Percentiles rank a stretch among this genome's conserved stretches.
Evolutionary conservation across 495 filamentous ascomycete species (phyloP).

Genomic region (Tuber aestivum): DNA sequence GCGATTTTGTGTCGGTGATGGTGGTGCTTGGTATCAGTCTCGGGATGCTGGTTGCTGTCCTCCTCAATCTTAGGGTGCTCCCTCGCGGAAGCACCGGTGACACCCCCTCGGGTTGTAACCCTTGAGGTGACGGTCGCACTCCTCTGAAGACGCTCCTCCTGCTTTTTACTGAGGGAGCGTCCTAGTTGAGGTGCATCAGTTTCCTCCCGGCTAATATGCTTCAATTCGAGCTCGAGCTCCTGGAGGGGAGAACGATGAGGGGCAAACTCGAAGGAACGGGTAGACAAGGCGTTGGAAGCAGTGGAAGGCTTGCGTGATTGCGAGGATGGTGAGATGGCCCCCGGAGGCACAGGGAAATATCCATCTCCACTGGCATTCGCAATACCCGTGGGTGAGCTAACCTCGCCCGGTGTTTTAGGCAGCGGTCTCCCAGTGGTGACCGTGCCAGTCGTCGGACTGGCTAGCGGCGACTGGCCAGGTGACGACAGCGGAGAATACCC

Average conservation of each 20-base stretch:
- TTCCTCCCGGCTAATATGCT: constrained; percentile 90
- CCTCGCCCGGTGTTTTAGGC: not conserved
- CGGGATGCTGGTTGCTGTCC: not conserved
- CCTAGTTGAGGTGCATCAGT: constrained; percentile 50
- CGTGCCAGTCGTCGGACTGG: not conserved
- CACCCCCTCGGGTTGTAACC: constrained; percentile 10
- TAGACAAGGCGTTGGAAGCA: constrained; percentile 11
- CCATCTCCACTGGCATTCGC: constrained; percentile 8
- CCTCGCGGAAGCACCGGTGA: constrained; percentile 13
- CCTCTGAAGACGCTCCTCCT: constrained; percentile 36
- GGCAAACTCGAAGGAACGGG: constrained; percentile 31
- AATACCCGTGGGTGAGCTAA: not conserved
- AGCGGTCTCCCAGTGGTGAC: not conserved
- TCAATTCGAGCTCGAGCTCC: constrained; percentile 78
- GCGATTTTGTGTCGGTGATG: constrained; percentile 26
- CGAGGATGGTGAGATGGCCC: constrained; percentile 13
- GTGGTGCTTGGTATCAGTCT: constrained; percentile 11
- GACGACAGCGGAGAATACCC: constrained; percentile 10
- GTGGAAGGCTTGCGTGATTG: constrained; percentile 24
- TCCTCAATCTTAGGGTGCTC: constrained; percentile 11
- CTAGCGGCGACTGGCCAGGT: constrained; percentile 5
- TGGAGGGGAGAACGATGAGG: constrained; percentile 69
- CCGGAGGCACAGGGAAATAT: constrained; percentile 10
- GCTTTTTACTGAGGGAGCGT: constrained; percentile 34
- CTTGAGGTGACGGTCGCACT: constrained; percentile 35